A percentile compares a stretch with the other conserved stretches of the same genome.
These are phyloP conservation scores for Monosporascus sp. DNA, from an alignment of 2,329 filamentous ascomycete species.

Conservation along the genomic window DNA sequence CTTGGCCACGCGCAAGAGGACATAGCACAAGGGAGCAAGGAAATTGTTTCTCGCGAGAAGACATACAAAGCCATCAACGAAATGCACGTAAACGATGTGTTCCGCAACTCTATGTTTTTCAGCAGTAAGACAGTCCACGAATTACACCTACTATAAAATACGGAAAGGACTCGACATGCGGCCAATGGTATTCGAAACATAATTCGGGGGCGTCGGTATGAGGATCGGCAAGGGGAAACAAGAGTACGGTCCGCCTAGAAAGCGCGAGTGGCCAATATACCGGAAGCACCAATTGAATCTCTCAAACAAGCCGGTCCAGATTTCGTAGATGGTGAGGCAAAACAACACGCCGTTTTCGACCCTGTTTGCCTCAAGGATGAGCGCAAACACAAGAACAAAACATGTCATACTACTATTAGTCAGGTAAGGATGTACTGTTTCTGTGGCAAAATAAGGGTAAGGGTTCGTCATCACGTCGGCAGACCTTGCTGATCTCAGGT, in stretches of 20 bases:
- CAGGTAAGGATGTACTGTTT: not conserved
- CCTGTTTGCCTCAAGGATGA: not conserved
- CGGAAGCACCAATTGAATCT: not conserved
- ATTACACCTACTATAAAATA: not conserved
- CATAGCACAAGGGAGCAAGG: not conserved
- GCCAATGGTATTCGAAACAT: not conserved
- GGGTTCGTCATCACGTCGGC: not conserved
- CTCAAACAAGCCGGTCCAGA: not conserved
- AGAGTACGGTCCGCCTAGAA: not conserved
- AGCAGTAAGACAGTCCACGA: not conserved
- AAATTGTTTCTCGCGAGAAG: not conserved
- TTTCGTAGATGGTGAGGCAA: not conserved
- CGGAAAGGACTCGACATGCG: not conserved
- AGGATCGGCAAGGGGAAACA: not conserved
- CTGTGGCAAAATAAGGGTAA: not conserved
- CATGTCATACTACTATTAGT: not conserved
- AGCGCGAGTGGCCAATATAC: not conserved
- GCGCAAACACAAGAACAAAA: no score
- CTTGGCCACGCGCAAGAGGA: no score
- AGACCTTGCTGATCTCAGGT: not conserved
- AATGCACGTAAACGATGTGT: not conserved
- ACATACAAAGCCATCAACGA: not conserved
- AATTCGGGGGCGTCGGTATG: not conserved
- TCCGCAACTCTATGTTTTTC: not conserved
- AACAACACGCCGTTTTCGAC: not conserved